Percentiles rank a stretch among this genome's conserved stretches.
These are phyloP conservation scores for Penicillium bialowiezense DNA, from an alignment of 495 filamentous ascomycete genomes.

Conservation along the genomic window DNA sequence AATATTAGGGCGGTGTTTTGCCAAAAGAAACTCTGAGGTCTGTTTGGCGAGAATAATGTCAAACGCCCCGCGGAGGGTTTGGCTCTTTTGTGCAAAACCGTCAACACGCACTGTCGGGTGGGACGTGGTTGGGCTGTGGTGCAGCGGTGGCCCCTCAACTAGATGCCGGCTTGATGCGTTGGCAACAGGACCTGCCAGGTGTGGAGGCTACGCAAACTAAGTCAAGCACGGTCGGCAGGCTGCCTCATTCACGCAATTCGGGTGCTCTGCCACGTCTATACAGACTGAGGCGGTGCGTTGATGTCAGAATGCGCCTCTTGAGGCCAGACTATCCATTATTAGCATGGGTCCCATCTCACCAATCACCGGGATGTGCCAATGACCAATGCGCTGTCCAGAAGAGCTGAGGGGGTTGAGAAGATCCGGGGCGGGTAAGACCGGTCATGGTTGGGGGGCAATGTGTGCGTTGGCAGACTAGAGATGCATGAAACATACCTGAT, in stretches of 20 bases:
- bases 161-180: constrained; percentile 44
- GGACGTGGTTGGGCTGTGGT: constrained; percentile 54
- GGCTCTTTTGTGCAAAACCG: constrained; percentile 38
- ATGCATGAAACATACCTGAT: constrained; percentile 48
- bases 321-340: constrained; percentile 25
- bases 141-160: constrained; percentile 39
- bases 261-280: constrained; percentile 24
- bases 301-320: constrained; percentile 22
- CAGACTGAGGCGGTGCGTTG: constrained; percentile 31
- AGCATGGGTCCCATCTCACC: constrained; percentile 24
- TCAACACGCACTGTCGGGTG: constrained; percentile 37
- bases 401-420: constrained; percentile 17
- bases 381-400: constrained; percentile 31
- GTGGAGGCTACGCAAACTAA: constrained; percentile 32
- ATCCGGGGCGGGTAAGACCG: constrained; percentile 30
- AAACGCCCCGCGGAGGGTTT: constrained; percentile 28
- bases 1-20: constrained; percentile 8
- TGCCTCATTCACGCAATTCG: constrained; percentile 18
- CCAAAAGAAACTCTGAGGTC: constrained; percentile 16
- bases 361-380: constrained; percentile 13
- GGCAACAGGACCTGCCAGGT: constrained; percentile 35
- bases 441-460: constrained; percentile 34
- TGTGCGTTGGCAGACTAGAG: constrained; percentile 49
- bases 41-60: constrained; percentile 27
- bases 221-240: constrained; percentile 28